Evolutionary conservation across 179 eudicot species (phyloP).

Genomic region (Beta macrorhiza): DNA sequence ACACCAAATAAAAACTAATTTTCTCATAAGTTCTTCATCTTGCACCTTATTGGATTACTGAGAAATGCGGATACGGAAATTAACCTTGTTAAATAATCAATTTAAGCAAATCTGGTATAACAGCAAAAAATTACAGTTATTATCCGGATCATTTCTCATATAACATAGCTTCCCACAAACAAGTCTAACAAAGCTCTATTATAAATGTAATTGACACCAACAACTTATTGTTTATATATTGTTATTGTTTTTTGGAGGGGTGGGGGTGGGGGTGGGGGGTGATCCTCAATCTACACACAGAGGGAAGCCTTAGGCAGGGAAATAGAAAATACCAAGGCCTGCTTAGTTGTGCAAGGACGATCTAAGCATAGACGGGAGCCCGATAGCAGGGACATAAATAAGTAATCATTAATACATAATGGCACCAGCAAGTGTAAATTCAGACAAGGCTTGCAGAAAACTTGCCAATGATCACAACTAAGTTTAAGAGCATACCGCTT

Average conservation of each 20-base stretch:
- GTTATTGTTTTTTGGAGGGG: no score
- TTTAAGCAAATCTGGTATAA: background rate
- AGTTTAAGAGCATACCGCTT: slow-evolving; percentile 43
- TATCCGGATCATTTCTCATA: background rate
- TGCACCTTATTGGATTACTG: background rate
- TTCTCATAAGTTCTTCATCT: background rate
- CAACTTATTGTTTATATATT: background rate
- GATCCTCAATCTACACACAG: background rate
- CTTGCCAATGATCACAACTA: background rate
- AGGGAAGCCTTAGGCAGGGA: background rate
- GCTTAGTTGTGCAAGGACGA: background rate
- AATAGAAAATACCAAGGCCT: background rate
- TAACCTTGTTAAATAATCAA: background rate
- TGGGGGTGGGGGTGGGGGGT: no score
- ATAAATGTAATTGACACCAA: background rate
- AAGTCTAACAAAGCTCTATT: background rate
- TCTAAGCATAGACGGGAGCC: background rate
- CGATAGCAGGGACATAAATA: background rate
- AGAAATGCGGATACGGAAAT: background rate
- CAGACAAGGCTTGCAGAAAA: background rate
- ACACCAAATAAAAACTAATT: background rate
- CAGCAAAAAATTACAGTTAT: background rate
- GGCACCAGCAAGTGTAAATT: background rate
- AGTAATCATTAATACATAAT: background rate
- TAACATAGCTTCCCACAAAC: background rate